Evolutionary conservation across 2,329 filamentous ascomycete species (phyloP).

Genomic region (Rosellinia necatrix): DNA sequence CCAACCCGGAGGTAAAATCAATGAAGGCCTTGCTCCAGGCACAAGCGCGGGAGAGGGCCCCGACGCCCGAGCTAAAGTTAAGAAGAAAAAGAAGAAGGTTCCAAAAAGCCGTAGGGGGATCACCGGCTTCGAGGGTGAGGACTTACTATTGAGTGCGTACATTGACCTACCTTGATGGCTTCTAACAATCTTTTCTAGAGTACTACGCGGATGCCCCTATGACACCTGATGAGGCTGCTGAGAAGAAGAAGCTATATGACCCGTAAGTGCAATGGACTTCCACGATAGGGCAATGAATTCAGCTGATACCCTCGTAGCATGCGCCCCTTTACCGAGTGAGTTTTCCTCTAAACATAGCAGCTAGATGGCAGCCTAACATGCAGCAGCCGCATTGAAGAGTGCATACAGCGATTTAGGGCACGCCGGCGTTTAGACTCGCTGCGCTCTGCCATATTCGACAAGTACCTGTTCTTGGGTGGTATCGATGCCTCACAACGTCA

Average conservation of each 20-base stretch:
- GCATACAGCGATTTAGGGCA: slow-evolving; percentile 79
- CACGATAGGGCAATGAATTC: neutral
- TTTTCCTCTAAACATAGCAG: slow-evolving; percentile 5
- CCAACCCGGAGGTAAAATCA: neutral
- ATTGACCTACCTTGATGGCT: neutral
- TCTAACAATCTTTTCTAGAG: slow-evolving; percentile 49
- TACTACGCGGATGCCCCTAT: slow-evolving; percentile 81
- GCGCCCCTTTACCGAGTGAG: slow-evolving; percentile 63
- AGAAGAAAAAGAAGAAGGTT: slow-evolving; percentile 13
- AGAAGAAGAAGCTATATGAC: slow-evolving; percentile 69
- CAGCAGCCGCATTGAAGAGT: slow-evolving; percentile 77
- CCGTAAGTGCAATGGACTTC: slow-evolving; percentile 50
- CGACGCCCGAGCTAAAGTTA: neutral
- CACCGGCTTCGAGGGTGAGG: slow-evolving; percentile 72
- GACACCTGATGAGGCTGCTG: slow-evolving; percentile 70
- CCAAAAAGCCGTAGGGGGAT: slow-evolving; percentile 47
- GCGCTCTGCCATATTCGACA: slow-evolving; percentile 70
- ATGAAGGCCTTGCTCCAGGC: neutral
- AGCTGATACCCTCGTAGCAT: slow-evolving; percentile 43
- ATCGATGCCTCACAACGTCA: slow-evolving; percentile 62
- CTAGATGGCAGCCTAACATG: slow-evolving; percentile 14
- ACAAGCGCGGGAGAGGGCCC: neutral
- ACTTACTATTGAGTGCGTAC: neutral
- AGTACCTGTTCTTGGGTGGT: slow-evolving; percentile 83
- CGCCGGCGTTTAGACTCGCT: slow-evolving; percentile 73